phyloP scores from a whole-genome alignment of 768 basidiomycete genomes.

The Austroboletus festivus region DNA sequence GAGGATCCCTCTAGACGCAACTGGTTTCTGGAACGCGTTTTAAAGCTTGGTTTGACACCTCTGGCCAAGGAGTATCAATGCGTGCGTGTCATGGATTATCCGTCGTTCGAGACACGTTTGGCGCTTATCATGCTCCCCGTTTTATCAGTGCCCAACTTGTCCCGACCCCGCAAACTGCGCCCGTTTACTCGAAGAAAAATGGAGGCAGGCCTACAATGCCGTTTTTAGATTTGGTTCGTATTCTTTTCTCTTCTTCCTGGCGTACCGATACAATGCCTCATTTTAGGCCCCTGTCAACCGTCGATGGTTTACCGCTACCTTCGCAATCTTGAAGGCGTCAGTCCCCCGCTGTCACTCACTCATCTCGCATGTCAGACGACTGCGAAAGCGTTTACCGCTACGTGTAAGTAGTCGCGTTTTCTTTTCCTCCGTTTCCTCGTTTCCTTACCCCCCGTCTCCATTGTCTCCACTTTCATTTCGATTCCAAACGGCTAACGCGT shows the following conservation, averaged over 20 bases:
- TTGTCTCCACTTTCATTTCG: not conserved
- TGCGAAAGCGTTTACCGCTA: constrained; percentile 86
- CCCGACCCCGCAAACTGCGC: constrained; percentile 80
- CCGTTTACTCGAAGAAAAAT: constrained; percentile 86
- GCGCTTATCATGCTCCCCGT: not conserved
- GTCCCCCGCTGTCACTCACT: constrained; percentile 80
- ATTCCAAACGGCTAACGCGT: no score
- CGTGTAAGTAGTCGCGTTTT: constrained; percentile 45
- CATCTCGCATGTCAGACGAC: constrained; percentile 87
- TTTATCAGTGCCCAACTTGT: constrained; percentile 70
- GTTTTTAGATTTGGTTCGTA: constrained; percentile 77
- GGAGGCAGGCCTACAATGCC: constrained; percentile 83
- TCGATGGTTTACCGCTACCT: constrained; percentile 93
- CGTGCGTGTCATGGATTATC: constrained; percentile 40
- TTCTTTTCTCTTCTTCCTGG: not conserved
- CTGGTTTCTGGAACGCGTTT: constrained; percentile 93
- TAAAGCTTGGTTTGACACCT: constrained; percentile 84
- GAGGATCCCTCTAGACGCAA: constrained; percentile 61
- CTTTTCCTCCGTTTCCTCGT: not conserved
- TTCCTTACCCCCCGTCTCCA: not conserved
- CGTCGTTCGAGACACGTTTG: not conserved
- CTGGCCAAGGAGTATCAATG: constrained; percentile 96
- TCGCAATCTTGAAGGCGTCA: constrained; percentile 85
- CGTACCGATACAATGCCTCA: not conserved
- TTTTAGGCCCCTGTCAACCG: constrained; percentile 75